Evolutionary conservation across 2,329 filamentous ascomycete species (phyloP), one percentile per base, ranked within the genome.

Genomic region (Alternaria dauci): DNA sequence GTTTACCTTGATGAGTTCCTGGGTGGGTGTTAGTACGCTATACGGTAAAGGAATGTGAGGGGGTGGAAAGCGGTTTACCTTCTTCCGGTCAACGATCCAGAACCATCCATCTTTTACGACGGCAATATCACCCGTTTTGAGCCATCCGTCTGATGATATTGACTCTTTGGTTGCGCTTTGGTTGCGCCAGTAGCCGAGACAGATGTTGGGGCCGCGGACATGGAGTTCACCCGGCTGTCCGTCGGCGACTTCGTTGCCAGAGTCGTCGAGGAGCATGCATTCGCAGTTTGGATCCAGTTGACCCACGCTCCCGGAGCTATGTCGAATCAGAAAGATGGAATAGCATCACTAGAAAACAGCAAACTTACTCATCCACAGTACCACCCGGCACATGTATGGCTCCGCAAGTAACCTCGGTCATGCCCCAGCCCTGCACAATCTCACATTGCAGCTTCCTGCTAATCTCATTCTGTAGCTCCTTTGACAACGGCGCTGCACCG

Each of bases 1-100:
- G 52, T 81, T 81, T 32, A 80, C 78, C 66, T 81, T 81, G 69
- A 81, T 81, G 6, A 81, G 71, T 57, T 80, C 75, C 70, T 77
- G 26, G 30, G 36, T 53, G 26, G 2, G n/a, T 50, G 2, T 59
- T 34, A 58, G 51, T 14, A 8, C n/a, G 30, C 2, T 54, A 23
- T 12, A 8, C 25, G 18, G 12, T 25, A 14, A 16, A 26, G 23
- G 18, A 5, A n/a, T 5, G 4, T 9, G 1, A 46, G 20, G 2
- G 1, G n/a, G 8, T 18, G 2, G 20, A n/a, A 12, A 3, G 9
- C 2, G 32, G 32, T 18, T 18, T 26, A 69, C 75, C 71, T 79
- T 77, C 53, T 78, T 78, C 25, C 76, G 62, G 56, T 79, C 76
- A 1, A 78, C 75, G 36, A 78, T 79, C 72, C 71, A 78, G 34